Base-by-base conservation (phyloP, 129 eudicot genomes). In the Escallonia rubra region DNA sequence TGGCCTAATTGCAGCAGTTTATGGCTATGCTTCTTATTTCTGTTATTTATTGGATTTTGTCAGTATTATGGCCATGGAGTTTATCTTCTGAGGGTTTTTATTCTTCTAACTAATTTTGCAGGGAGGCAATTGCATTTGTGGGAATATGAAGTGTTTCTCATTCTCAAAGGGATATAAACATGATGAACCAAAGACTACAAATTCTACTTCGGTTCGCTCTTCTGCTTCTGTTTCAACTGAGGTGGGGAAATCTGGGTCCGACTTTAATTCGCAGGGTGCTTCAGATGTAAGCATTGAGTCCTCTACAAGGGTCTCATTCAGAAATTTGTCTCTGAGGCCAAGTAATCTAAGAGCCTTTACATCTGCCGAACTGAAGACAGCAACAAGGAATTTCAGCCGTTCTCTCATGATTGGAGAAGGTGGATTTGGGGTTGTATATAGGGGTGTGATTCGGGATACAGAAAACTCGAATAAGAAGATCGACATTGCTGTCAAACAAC, bases 381-480 rank as follows among this genome's bases (percentile, higher is more conserved):
- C 90, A 44, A 89, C 96, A 14, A 79, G 41, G 72, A 86, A 83
- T 64, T 89, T 89, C n/a, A 89, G 85, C 72, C 88, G 96, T 16
- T 80, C 94, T 52, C 86, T 89, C 47, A 83, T 89, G 94, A 72
- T 89, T 14, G 96, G 96, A 54, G 96, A 89, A 86, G 96, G 96
- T 6, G 96, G 96, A 10, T 89, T 89, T 79, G 96, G 96, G n/a
- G 86, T 83, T 12, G 96, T 89, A 13, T 89, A 81, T 61, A 76
- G 86, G 60, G 94, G 88, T 40, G 83, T 79, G 16, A 60, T 86
- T 39, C 7, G 72, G 55, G 81, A 83, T 16, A 38, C 59, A 0
- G 85, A 80, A 4, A 79, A 77, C 67, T 77, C 88, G 2, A 73
- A 70, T 44, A 81, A 75, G 67, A 82, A 68, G 71, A 81, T 86